Evolutionary conservation across 805 yeast genomes (phyloP), one percentile per base, ranked within the genome.

Genomic region (Teunomyces panamensis): DNA sequence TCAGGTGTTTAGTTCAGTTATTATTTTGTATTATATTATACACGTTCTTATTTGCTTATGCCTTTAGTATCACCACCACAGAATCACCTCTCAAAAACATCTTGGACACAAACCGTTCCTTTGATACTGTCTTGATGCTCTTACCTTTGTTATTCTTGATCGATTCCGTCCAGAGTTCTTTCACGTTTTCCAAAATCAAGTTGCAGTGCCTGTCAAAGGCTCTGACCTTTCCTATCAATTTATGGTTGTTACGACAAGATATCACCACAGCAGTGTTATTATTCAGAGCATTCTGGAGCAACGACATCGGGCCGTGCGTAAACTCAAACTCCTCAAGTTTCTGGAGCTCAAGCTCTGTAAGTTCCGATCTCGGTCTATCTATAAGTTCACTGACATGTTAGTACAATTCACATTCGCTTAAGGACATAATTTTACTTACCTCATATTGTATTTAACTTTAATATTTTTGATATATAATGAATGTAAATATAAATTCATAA

Each of bases 201-300:
- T 94, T 94, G 53, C 96, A 86, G 68, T 94, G 99, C 62, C 96
- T 83, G 64, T 94, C 99, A 65, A 90, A 94, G 0, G 98, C 97
- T 60, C 87, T 87, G 44, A 94, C 94, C 55, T 88, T 82, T 1
- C 91, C 96, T 28, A 94, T 78, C 35, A 94, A 75, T 67, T 94
- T 94, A 63, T 91, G 97, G 65, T 92, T 91, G 65, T 94, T 94
- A 60, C 99, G 79, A 50, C 96, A 80, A 16, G 96, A 88, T 50
- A 94, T 87, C 49, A 94, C 79, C 4, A 94, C 89, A 24, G 89
- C 89, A 2, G 87, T 78, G 44, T 83, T 84, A 46, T 81, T 78
- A 50, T 83, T 78, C 35, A 89, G 85, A 0, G 98, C 90, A 41
- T 84, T 83, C 55, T 90, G 89, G n/a, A 94, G 78, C 26, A 94